Evolutionary conservation across 257 asterid species (phyloP).

Genomic region (Striga asiatica): DNA sequence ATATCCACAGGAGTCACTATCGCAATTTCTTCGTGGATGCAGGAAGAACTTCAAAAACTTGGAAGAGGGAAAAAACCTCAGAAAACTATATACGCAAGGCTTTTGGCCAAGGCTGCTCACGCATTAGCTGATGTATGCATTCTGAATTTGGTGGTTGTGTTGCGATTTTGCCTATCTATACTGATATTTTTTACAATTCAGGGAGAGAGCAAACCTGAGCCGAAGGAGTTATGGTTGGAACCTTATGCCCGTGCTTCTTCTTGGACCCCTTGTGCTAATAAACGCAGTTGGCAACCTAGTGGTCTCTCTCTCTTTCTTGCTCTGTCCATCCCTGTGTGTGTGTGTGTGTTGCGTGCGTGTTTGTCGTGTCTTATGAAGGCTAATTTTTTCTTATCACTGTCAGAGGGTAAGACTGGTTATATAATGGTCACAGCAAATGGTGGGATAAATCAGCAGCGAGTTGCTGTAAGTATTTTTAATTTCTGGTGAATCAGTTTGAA

Average conservation of each 20-base stretch:
- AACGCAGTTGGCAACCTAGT: constrained; percentile 53
- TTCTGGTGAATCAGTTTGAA: constrained; percentile 10
- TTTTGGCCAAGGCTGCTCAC: constrained; percentile 86
- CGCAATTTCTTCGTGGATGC: constrained; percentile 19
- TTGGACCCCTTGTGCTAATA: constrained; percentile 86
- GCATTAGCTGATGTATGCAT: constrained; percentile 80
- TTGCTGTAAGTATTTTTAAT: constrained; percentile 63
- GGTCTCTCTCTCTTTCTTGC: constrained; percentile 38
- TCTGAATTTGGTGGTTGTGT: constrained; percentile 3
- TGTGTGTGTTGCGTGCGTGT: neutral
- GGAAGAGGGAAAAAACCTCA: constrained; percentile 70
- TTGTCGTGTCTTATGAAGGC: neutral
- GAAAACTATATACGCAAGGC: constrained; percentile 70
- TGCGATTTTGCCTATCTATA: neutral
- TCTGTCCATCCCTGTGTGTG: constrained; percentile 6
- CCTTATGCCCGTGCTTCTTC: constrained; percentile 69
- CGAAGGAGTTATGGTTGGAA: constrained; percentile 88
- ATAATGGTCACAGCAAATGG: constrained; percentile 94
- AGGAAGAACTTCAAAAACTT: constrained; percentile 70
- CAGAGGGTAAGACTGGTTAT: constrained; percentile 76
- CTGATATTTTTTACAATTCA: constrained; percentile 18
- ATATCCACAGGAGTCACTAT: neutral
- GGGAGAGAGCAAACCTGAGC: constrained; percentile 79
- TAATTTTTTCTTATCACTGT: constrained; percentile 12
- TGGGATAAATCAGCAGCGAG: constrained; percentile 98